Base-by-base conservation (phyloP, 2,329 filamentous ascomycete genomes). In the Paraphoma chrysanthemicola region DNA sequence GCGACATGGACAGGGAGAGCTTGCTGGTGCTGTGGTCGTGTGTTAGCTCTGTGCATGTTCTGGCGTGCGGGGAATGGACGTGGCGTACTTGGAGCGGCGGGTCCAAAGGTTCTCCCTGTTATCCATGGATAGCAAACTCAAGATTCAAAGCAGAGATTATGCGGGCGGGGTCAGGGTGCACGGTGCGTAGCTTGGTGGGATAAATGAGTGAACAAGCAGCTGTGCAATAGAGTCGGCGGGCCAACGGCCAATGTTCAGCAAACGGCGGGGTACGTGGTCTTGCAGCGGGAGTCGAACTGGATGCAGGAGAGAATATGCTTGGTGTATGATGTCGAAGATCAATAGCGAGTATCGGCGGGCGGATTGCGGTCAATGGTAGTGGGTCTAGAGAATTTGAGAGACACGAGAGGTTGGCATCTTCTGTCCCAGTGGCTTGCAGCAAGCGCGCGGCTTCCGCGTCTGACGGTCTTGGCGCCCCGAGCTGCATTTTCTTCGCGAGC, bases 1-100 rank as follows among this genome's bases (percentile, higher is more conserved):
- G 86, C 74, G 87, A 82, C 76, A 91, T 96, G 69, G 92, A 89
- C 63, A 98, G 85, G 68, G 93, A 96, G 79, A 97, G 90, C 83
- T 96, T 98, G 85, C 87, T 91, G 79, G 87, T 86, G 83, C 90
- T 95, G 74, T 64, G 62, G 53, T 52, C 71, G 54, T 68, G 54
- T 68, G 71, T 75, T 57, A 76, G 72, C 67, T 33, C 43, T 29
- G 51, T 42, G 12, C 11, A 42, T 4, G 38, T 41, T 44, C 48
- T 42, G 51, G 55, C 57, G 33, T 57, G 64, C 61, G 63, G 68
- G 60, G 59, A 49, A 47, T 43, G 60, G 41, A 60, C 52, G 45
- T 38, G 60, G 66, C 88, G 79, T 84, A 93, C 91, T 92, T 93
- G 80, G 88, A 90, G 80, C 91, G 90, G 80, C 91, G 89, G 80